A percentile compares a stretch with the other conserved stretches of the same genome.
Conservation (phyloP, 495 filamentous ascomycete species). For the Daldinia caldariorum region DNA sequence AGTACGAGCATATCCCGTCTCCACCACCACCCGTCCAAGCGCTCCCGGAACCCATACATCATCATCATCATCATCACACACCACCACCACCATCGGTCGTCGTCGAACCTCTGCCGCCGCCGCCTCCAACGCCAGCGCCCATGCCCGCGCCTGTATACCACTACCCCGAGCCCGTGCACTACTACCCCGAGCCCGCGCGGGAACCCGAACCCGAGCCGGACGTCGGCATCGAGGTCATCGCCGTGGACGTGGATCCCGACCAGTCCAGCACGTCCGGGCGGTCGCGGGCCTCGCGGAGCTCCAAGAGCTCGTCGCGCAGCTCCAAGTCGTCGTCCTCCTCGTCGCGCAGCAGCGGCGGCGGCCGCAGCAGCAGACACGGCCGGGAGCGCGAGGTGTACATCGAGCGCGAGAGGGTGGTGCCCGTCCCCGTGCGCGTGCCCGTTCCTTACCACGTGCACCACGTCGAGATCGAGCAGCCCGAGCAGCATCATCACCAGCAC, state of each 20-base stretch:
- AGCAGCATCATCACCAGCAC: constrained; percentile 8
- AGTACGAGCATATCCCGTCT: constrained; percentile 36
- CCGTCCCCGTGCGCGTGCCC: constrained; percentile 51
- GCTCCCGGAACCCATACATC: constrained; percentile 26
- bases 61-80: no score
- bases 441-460: constrained; percentile 48
- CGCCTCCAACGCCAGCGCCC: constrained; percentile 37
- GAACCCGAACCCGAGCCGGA: constrained; percentile 35
- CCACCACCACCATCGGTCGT: constrained; percentile 41
- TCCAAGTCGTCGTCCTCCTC: constrained; percentile 44
- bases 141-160: constrained; percentile 9
- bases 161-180: background rate
- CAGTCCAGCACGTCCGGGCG: constrained; percentile 36
- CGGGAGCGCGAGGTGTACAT: constrained; percentile 58
- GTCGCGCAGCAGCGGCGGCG: constrained; percentile 25
- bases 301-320: constrained; percentile 43
- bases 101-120: constrained; percentile 45
- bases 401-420: constrained; percentile 58
- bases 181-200: constrained; percentile 22
- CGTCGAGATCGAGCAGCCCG: constrained; percentile 40
- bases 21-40: constrained; percentile 33
- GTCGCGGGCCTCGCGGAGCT: constrained; percentile 23
- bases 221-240: constrained; percentile 59
- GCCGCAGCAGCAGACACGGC: constrained; percentile 38
- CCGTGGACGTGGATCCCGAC: constrained; percentile 60